Evolutionary conservation across 225 moss, liverwort and hornwort genomes (phyloP).

Genomic region (Physcomitrium patens): DNA sequence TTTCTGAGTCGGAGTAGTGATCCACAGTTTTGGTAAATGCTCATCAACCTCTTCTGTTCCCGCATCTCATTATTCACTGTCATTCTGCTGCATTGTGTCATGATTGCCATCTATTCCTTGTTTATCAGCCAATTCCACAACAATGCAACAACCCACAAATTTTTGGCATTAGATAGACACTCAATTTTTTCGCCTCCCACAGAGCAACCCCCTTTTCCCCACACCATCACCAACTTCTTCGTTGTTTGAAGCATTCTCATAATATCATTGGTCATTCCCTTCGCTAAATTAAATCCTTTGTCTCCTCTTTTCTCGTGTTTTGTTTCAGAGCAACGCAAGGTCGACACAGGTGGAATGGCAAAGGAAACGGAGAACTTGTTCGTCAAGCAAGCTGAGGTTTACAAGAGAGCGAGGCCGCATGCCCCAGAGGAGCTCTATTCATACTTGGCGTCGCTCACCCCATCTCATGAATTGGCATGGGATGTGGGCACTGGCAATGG

Average conservation of each 20-base stretch:
- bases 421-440: constrained; percentile 53
- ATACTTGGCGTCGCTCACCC: constrained; percentile 57
- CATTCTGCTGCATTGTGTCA: background rate
- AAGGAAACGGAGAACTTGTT: constrained; percentile 51
- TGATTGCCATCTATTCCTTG: constrained; percentile 2
- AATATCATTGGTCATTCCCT: background rate
- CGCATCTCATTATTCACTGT: background rate
- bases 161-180: background rate
- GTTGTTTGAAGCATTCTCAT: no score
- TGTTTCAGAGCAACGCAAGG: background rate
- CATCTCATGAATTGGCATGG: constrained; percentile 71
- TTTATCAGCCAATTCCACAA: background rate
- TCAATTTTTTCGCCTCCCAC: background rate
- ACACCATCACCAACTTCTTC: background rate
- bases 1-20: background rate
- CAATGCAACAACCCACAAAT: background rate
- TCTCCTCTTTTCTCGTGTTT: background rate
- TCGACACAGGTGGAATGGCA: constrained; percentile 30
- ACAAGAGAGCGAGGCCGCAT: constrained; percentile 54
- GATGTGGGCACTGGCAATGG: constrained; percentile 86
- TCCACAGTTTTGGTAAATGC: background rate
- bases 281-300: background rate
- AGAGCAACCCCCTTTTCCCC: background rate
- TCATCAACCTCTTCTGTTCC: constrained; percentile 9
- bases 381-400: constrained; percentile 59